Conservation (phyloP, 2,329 filamentous ascomycete species). For the Ustulina deusta region DNA sequence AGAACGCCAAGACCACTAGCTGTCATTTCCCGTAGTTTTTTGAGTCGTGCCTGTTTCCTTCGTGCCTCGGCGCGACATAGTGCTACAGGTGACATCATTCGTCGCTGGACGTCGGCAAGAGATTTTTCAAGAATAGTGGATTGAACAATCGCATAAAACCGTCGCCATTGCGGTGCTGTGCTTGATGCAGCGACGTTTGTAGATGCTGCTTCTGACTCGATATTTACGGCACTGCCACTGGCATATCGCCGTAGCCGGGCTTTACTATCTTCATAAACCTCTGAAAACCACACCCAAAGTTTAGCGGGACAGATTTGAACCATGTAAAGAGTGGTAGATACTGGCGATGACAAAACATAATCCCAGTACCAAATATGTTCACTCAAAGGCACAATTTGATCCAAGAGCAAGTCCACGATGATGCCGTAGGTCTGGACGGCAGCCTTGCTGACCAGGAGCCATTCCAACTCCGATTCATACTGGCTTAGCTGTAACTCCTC, state of each 20-base stretch:
- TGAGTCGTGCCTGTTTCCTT: conserved; percentile 77
- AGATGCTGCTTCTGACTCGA: conserved; percentile 48
- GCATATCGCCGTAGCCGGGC: conserved; percentile 57
- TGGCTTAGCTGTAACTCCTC: conserved; percentile 51
- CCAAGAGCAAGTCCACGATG: conserved; percentile 79
- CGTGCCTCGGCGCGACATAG: conserved; percentile 79
- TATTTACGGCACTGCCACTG: conserved; percentile 43
- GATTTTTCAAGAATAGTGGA: conserved; percentile 80
- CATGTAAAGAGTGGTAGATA: conserved; percentile 84
- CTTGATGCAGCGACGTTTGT: conserved; percentile 52
- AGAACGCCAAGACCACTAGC: conserved; percentile 89
- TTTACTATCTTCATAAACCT: conserved; percentile 74
- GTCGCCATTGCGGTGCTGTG: conserved; percentile 67
- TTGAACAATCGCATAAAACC: conserved; percentile 85
- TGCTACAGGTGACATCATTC: conserved; percentile 82
- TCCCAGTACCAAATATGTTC: conserved; percentile 98
- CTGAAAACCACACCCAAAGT: conserved; percentile 77
- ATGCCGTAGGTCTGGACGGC: conserved; percentile 90
- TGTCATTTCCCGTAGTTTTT: conserved; percentile 80
- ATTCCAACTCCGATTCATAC: conserved; percentile 85
- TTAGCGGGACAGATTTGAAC: conserved; percentile 85
- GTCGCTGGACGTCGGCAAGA: conserved; percentile 75
- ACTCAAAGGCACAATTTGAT: conserved; percentile 84
- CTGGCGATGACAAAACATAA: conserved; percentile 81
- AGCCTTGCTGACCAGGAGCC: conserved; percentile 91